A percentile compares a stretch with the other conserved stretches of the same genome.
Conservation (phyloP, 1,284 basidiomycete genomes). For the Cutaneotrichosporon mucoides region DNA sequence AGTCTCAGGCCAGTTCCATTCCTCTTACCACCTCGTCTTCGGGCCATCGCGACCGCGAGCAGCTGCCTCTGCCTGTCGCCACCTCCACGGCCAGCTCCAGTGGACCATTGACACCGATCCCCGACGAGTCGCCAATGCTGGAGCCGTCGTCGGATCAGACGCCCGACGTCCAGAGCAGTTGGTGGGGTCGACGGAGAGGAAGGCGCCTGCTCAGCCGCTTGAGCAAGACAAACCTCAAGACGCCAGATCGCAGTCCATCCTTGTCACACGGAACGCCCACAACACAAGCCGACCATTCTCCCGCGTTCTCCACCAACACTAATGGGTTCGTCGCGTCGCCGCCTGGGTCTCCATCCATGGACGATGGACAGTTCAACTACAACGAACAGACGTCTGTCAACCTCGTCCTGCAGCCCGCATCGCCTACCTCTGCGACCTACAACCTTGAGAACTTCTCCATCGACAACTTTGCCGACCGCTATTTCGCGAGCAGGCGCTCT, state of each 20-base stretch:
- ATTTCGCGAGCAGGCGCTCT: constrained; percentile 80
- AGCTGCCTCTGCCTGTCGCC: constrained; percentile 2
- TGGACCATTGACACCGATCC: constrained; percentile 14
- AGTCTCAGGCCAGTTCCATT: not conserved
- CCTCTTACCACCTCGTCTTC: constrained; percentile 3
- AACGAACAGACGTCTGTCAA: constrained; percentile 12
- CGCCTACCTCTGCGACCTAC: constrained; percentile 13
- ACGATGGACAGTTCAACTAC: constrained; percentile 4
- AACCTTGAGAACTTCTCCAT: constrained; percentile 58
- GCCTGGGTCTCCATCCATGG: constrained; percentile 5
- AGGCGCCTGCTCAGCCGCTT: constrained; percentile 7
- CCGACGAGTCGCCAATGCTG: constrained; percentile 9
- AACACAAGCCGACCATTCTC: not conserved
- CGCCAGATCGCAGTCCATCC: constrained; percentile 4
- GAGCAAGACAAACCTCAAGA: constrained; percentile 9
- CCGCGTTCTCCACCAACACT: not conserved
- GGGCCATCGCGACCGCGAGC: constrained; percentile 1
- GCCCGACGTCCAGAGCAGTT: constrained; percentile 4
- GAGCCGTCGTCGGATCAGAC: not conserved
- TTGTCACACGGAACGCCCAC: not conserved
- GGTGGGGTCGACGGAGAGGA: constrained; percentile 16
- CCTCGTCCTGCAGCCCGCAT: constrained; percentile 19
- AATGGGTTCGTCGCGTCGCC: constrained; percentile 2
- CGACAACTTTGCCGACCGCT: constrained; percentile 74
- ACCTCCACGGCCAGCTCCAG: constrained; percentile 15